A percentile compares a stretch with the other conserved stretches of the same genome.
phyloP scores from a whole-genome alignment of 2,329 filamentous ascomycete genomes.

The Ceratocystis destructans region DNA sequence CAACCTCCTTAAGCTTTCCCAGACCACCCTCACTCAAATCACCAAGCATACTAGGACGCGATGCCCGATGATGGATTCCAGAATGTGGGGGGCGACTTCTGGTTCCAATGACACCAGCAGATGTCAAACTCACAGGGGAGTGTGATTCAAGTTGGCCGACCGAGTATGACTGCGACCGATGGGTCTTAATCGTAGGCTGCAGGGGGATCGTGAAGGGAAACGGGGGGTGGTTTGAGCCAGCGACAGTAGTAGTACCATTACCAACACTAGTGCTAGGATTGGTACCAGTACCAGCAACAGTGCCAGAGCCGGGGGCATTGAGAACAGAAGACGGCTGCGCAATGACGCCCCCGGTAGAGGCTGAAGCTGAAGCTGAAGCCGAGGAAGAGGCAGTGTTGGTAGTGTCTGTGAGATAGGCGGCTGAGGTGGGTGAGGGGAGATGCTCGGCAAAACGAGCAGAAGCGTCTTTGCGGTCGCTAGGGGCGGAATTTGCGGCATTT shows the following conservation, averaged over 20 bases:
- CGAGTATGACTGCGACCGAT: slow-evolving; percentile 92
- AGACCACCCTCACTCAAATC: slow-evolving; percentile 54
- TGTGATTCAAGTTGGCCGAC: slow-evolving; percentile 79
- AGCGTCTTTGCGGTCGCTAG: slow-evolving; percentile 56
- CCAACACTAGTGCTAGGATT: too few relatives aligned
- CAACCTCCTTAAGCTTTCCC: slow-evolving; percentile 56
- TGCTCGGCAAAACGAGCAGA: slow-evolving; percentile 62
- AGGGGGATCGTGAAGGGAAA: slow-evolving; percentile 80
- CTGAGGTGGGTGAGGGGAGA: slow-evolving; percentile 59
- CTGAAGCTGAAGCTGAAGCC: slow-evolving; percentile 33
- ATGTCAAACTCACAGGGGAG: slow-evolving; percentile 30
- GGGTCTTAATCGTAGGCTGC: slow-evolving; percentile 81
- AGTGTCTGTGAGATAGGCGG: slow-evolving; percentile 39
- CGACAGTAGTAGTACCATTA: too few relatives aligned
- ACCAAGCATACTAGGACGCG: slow-evolving; percentile 61
- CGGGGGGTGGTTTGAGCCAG: slow-evolving; percentile 45
- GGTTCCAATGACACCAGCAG: slow-evolving; percentile 37
- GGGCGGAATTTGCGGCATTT: not conserved
- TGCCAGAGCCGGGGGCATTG: slow-evolving; percentile 29
- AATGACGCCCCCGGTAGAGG: slow-evolving; percentile 22
- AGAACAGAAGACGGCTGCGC: slow-evolving; percentile 38
- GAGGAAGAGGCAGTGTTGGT: slow-evolving; percentile 27
- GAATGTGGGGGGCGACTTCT: slow-evolving; percentile 42
- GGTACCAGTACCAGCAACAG: slow-evolving; percentile 30
- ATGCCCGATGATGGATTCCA: slow-evolving; percentile 66